Evolutionary conservation across 169 alveolate species (phyloP).

Genomic region (Plasmodium knowlesi): DNA sequence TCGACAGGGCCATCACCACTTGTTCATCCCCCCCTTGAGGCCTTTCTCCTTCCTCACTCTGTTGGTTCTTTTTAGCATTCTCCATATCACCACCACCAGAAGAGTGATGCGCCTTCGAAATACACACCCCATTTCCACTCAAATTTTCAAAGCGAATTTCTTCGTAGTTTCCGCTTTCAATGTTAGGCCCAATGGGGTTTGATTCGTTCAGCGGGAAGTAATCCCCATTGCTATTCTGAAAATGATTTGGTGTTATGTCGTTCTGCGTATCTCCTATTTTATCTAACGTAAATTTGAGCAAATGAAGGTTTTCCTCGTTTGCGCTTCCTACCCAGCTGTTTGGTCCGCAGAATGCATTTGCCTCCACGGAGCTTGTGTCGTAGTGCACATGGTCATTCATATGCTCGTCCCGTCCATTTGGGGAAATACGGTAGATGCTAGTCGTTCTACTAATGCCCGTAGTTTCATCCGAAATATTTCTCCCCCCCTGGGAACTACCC

Average conservation of each 20-base stretch:
- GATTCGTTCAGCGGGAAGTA: not conserved
- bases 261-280: slow-evolving; percentile 7
- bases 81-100: not conserved
- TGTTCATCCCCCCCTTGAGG: not conserved
- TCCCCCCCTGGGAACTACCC: not conserved
- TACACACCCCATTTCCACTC: not conserved
- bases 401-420: not conserved
- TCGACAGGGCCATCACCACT: not conserved
- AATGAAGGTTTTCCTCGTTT: not conserved
- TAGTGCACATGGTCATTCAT: not conserved
- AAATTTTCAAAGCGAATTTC: not conserved
- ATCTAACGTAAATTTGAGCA: slow-evolving; percentile 27
- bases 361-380: not conserved
- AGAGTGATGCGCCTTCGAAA: not conserved
- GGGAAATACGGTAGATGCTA: not conserved
- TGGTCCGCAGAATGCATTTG: not conserved
- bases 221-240: not conserved
- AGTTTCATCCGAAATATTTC: not conserved
- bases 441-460: not conserved
- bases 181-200: not conserved
- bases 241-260: not conserved
- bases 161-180: not conserved
- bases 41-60: not conserved
- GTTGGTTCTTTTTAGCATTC: not conserved
- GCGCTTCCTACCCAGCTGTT: not conserved